These are phyloP conservation scores for Thermochaetoides thermophila DNA, from an alignment of 495 filamentous ascomycete species.

Conservation along the genomic window DNA sequence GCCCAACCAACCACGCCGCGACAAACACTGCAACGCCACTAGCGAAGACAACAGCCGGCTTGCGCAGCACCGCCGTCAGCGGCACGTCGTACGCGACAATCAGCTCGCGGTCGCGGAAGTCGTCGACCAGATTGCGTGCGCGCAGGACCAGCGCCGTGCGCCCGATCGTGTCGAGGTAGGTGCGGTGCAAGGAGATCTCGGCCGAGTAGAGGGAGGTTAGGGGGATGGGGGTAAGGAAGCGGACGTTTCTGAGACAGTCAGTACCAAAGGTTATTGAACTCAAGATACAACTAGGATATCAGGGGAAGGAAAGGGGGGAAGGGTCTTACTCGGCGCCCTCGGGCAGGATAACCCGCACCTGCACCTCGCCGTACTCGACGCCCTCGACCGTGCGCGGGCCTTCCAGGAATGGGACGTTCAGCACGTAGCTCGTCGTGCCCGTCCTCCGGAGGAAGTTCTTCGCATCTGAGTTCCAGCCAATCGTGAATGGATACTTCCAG, in stretches of 20 bases:
- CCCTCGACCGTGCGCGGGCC: constrained; percentile 76
- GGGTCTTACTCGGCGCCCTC: constrained; percentile 74
- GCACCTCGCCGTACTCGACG: constrained; percentile 66
- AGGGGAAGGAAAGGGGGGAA: neutral
- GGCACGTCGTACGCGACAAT: constrained; percentile 84
- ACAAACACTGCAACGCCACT: constrained; percentile 62
- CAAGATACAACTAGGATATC: no score
- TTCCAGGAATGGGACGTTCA: constrained; percentile 92
- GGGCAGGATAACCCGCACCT: constrained; percentile 70
- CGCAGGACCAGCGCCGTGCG: constrained; percentile 70
- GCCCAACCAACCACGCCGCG: constrained; percentile 59
- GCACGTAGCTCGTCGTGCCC: constrained; percentile 52
- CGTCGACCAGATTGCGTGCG: constrained; percentile 76
- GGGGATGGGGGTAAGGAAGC: constrained; percentile 49
- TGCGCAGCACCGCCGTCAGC: constrained; percentile 57
- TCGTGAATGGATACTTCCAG: constrained; percentile 92
- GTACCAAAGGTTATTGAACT: neutral
- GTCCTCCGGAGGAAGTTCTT: constrained; percentile 55
- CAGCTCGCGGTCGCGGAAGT: constrained; percentile 64
- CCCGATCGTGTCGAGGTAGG: constrained; percentile 88
- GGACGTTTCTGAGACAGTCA: constrained; percentile 41
- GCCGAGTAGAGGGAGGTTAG: constrained; percentile 43
- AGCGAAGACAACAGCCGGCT: constrained; percentile 72
- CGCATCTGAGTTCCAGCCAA: constrained; percentile 86
- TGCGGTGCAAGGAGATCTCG: constrained; percentile 37